phyloP scores from a whole-genome alignment of 1,284 basidiomycete species.

The Marasmius tenuissimus region DNA sequence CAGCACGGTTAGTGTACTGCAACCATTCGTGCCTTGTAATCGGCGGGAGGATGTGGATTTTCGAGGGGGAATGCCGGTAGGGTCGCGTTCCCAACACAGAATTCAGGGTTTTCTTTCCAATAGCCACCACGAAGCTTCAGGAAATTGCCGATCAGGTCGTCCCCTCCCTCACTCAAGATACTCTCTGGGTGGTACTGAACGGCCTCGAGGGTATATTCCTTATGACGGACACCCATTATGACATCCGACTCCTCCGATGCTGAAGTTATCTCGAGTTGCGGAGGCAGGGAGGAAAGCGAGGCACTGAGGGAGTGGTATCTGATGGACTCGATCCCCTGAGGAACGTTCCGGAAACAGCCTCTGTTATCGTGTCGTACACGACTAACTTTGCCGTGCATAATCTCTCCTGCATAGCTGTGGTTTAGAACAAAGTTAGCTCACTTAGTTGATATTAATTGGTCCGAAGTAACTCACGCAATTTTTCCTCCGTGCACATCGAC shows the following conservation, averaged over 20 bases:
- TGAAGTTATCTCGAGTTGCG: constrained; percentile 81
- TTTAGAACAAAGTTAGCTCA: constrained; percentile 11
- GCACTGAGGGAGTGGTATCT: constrained; percentile 98
- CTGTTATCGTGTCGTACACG: constrained; percentile 85
- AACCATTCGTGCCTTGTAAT: background rate
- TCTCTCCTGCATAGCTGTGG: constrained; percentile 89
- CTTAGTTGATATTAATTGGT: background rate
- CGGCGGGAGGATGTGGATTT: background rate
- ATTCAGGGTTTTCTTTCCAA: constrained; percentile 85
- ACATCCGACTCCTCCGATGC: constrained; percentile 88
- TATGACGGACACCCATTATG: constrained; percentile 97
- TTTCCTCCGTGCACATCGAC: constrained; percentile 88
- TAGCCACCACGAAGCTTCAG: constrained; percentile 78
- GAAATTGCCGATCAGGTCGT: constrained; percentile 85
- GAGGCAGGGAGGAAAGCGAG: constrained; percentile 75
- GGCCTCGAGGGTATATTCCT: constrained; percentile 84
- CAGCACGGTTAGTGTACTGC: background rate
- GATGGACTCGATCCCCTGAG: constrained; percentile 85
- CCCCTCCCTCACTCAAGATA: constrained; percentile 87
- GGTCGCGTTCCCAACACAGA: constrained; percentile 58
- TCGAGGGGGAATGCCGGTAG: constrained; percentile 67
- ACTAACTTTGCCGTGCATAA: constrained; percentile 97
- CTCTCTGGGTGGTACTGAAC: constrained; percentile 99
- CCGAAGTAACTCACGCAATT: constrained; percentile 62
- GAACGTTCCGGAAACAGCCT: constrained; percentile 85